Evolutionary conservation across 441 rosid species (phyloP).

Genomic region (Macaranga tanarius): DNA sequence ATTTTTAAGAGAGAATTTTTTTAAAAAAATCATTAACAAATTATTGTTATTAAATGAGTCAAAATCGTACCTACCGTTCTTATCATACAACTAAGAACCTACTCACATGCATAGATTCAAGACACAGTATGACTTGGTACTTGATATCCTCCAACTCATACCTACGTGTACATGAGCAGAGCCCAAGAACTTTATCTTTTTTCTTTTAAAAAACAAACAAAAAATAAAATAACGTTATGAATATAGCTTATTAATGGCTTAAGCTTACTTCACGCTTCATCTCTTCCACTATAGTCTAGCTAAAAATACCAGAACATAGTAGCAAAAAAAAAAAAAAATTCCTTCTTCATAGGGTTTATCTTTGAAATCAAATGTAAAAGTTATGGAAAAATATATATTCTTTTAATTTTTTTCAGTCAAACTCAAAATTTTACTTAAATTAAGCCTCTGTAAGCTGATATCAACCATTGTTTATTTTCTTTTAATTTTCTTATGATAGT

Average conservation of each 20-base stretch:
- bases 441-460: too few species aligned
- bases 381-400: too few species aligned
- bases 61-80: background rate
- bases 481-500: too few species aligned
- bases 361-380: background rate
- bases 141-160: background rate
- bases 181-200: background rate
- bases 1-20: background rate
- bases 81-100: background rate
- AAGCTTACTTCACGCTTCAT: constrained; percentile 4
- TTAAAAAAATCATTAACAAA: too few species aligned
- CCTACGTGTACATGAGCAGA: background rate
- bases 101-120: background rate
- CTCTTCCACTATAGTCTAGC: background rate
- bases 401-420: too few species aligned
- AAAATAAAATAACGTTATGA: background rate
- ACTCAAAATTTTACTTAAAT: too few species aligned
- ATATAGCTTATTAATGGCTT: background rate
- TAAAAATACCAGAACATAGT: background rate
- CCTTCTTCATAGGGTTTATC: background rate
- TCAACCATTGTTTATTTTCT: too few species aligned
- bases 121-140: background rate
- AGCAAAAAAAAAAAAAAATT: too few species aligned
- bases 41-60: background rate
- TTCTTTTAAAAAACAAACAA: background rate